phyloP scores from a whole-genome alignment of 768 basidiomycete genomes.

The Ephemerocybe angulata region DNA sequence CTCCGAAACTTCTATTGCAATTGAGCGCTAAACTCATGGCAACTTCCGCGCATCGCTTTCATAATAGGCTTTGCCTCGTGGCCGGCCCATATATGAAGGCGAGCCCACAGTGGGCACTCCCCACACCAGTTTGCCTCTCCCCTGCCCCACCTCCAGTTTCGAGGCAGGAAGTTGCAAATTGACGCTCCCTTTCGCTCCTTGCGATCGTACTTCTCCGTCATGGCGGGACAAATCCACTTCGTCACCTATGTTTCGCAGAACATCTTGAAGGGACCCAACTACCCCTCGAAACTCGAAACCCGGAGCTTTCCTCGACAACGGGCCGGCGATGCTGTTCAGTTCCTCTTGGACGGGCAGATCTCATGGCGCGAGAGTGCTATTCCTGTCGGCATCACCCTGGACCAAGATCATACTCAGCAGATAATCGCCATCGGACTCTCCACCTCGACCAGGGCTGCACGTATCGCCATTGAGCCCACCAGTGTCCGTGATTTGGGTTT shows the following conservation, averaged over 20 bases:
- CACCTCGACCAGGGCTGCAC: background rate
- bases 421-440: background rate
- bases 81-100: background rate
- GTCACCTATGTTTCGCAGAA: background rate
- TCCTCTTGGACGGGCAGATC: background rate
- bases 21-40: too few relatives aligned
- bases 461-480: background rate
- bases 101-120: too few relatives aligned
- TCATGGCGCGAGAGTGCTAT: background rate
- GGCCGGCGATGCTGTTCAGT: conserved; percentile 9
- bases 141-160: background rate
- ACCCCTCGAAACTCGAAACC: conserved; percentile 7
- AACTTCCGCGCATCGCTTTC: too few relatives aligned
- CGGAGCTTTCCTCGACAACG: conserved; percentile 1
- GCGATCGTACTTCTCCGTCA: background rate
- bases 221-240: background rate
- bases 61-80: too few relatives aligned
- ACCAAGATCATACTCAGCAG: background rate
- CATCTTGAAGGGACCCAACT: background rate
- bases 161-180: background rate
- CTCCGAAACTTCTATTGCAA: too few relatives aligned
- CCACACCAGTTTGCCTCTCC: conserved; percentile 1
- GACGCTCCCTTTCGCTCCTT: background rate
- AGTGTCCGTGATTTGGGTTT: background rate
- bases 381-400: conserved; percentile 10